A percentile compares a stretch with the other conserved stretches of the same genome.
phyloP scores from a whole-genome alignment of 2,329 filamentous ascomycete genomes.

The Diaporthe citri region DNA sequence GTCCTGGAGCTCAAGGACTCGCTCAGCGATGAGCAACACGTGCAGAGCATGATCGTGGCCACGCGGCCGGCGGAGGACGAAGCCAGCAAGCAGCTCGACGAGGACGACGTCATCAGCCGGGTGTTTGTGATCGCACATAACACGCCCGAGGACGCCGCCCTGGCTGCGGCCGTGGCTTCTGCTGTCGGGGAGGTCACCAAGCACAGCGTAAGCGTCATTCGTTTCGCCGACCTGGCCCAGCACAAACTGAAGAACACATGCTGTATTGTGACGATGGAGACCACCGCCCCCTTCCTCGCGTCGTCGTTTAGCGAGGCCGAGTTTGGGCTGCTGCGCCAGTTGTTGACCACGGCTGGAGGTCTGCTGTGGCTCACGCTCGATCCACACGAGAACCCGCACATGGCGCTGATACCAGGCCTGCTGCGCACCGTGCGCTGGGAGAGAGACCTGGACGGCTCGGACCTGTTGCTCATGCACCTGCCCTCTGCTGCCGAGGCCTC shows the following conservation, averaged over 20 bases:
- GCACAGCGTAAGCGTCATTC: constrained; percentile 36
- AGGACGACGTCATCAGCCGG: constrained; percentile 34
- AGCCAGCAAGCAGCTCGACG: constrained; percentile 32
- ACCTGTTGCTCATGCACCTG: constrained; percentile 46
- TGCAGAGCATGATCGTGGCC: constrained; percentile 39
- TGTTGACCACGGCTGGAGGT: constrained; percentile 45
- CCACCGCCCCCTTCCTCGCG: constrained; percentile 40
- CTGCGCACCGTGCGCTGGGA: constrained; percentile 51
- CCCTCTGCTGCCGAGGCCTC: constrained; percentile 32
- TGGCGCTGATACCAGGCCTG: constrained; percentile 50
- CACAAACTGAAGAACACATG: constrained; percentile 42
- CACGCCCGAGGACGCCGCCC: constrained; percentile 16
- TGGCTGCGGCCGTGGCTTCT: constrained; percentile 30
- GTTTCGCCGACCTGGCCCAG: constrained; percentile 41
- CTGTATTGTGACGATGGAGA: constrained; percentile 45
- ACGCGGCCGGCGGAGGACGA: constrained; percentile 32
- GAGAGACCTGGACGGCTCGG: constrained; percentile 48
- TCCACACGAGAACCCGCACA: constrained; percentile 45
- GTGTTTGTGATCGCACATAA: constrained; percentile 38
- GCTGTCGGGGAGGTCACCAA: constrained; percentile 6
- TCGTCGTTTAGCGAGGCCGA: constrained; percentile 43
- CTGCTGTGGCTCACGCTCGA: constrained; percentile 53
- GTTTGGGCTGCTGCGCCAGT: constrained; percentile 45
- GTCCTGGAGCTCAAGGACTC: constrained; percentile 37
- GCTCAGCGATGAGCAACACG: constrained; percentile 33